These are phyloP conservation scores for Backusella australiensis DNA, from an alignment of 192 early-diverging fungal species.

Conservation along the genomic window DNA sequence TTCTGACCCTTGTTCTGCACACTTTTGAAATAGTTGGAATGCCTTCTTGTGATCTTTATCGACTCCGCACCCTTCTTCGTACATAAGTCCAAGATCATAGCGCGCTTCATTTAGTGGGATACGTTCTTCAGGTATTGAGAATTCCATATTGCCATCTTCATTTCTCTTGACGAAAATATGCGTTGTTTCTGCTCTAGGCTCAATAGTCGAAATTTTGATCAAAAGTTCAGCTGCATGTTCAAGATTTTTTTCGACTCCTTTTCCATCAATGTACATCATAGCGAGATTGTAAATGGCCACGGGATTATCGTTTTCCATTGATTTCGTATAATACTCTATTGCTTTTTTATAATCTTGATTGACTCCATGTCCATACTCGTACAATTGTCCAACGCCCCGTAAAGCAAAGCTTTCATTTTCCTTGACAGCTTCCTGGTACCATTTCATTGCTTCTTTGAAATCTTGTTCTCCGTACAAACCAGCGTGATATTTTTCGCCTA, in stretches of 20 bases:
- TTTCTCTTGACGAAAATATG: not conserved
- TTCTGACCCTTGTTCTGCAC: not conserved
- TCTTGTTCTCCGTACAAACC: conserved; percentile 29
- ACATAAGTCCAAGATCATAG: not conserved
- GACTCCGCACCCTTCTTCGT: not conserved
- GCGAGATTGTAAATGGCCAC: not conserved
- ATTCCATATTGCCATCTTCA: not conserved
- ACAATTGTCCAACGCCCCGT: conserved; percentile 67
- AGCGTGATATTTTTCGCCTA: not conserved
- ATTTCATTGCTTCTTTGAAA: conserved; percentile 54
- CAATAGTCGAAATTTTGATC: not conserved
- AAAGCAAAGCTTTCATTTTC: conserved; percentile 45
- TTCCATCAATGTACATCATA: not conserved
- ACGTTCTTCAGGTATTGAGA: not conserved
- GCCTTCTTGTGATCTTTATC: not conserved
- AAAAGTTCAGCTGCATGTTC: not conserved
- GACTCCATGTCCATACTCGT: not conserved
- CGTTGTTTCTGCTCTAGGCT: not conserved
- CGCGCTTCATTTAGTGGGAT: not conserved
- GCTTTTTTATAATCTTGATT: not conserved
- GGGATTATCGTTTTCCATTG: not conserved
- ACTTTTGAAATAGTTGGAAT: not conserved
- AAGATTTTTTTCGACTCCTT: not conserved
- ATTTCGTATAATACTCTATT: not conserved
- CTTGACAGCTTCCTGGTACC: conserved; percentile 46